Evolutionary conservation across 257 asterid species (phyloP).

Genomic region (Nicotiana obtusifolia): DNA sequence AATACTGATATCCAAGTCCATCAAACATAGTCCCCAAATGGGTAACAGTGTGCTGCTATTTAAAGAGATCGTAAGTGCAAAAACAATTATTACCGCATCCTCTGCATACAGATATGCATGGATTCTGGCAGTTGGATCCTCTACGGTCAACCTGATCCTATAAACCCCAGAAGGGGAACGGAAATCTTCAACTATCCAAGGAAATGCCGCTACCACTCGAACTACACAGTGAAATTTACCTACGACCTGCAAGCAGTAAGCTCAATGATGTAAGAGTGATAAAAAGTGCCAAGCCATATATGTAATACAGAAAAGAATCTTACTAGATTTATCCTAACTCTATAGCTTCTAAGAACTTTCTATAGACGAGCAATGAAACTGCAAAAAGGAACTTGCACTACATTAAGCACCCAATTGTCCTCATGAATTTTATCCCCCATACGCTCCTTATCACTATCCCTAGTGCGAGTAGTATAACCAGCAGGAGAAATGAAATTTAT

Average conservation of each 20-base stretch:
- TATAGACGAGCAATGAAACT: background rate
- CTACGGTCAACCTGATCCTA: constrained; percentile 72
- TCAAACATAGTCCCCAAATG: background rate
- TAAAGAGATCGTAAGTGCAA: background rate
- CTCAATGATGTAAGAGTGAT: constrained; percentile 7
- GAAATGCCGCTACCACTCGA: constrained; percentile 59
- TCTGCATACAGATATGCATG: constrained; percentile 65
- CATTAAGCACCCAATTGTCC: background rate
- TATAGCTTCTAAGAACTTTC: background rate
- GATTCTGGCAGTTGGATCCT: constrained; percentile 89
- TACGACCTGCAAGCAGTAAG: constrained; percentile 46
- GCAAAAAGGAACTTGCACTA: constrained; percentile 2
- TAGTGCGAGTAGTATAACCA: background rate
- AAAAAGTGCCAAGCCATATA: background rate
- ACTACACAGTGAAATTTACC: constrained; percentile 58
- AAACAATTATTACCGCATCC: constrained; percentile 58
- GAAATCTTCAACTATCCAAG: constrained; percentile 53
- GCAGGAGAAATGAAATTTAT: background rate
- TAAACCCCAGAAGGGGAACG: constrained; percentile 48
- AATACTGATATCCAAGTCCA: background rate
- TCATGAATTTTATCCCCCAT: background rate
- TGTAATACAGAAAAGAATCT: background rate
- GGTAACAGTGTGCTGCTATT: background rate
- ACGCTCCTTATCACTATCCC: background rate
- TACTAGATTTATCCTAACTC: background rate